A percentile compares a stretch with the other conserved stretches of the same genome.
These are phyloP conservation scores for Pichia inconspicua DNA, from an alignment of 1,139 yeast species.

Conservation along the genomic window DNA sequence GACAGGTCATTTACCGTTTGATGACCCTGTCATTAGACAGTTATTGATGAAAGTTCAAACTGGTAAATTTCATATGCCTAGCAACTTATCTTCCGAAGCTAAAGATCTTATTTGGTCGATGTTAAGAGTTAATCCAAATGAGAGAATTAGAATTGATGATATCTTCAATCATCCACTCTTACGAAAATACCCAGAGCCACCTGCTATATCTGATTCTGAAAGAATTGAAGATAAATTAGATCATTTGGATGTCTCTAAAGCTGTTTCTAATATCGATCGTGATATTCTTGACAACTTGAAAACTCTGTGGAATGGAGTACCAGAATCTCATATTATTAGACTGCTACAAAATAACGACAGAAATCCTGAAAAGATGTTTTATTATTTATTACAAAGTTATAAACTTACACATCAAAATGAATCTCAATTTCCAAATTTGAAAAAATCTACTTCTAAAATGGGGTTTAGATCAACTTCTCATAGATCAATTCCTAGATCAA, in stretches of 20 bases:
- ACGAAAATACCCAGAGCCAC: conserved; percentile 37
- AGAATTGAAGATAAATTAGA: conserved; percentile 20
- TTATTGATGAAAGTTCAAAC: conserved; percentile 65
- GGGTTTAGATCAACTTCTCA: not conserved
- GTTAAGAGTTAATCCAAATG: conserved; percentile 70
- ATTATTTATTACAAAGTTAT: conserved; percentile 54
- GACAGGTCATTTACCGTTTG: conserved; percentile 76
- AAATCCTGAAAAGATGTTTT: conserved; percentile 69
- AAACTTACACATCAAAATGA: conserved; percentile 35
- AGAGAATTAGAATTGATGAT: conserved; percentile 67
- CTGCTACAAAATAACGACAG: conserved; percentile 50
- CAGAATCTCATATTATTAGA: conserved; percentile 46
- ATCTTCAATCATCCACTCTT: conserved; percentile 74
- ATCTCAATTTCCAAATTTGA: conserved; percentile 1
- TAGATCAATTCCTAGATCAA: conserved; percentile 25
- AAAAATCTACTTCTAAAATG: conserved; percentile 1
- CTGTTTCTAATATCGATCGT: conserved; percentile 39
- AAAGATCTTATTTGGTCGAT: conserved; percentile 62
- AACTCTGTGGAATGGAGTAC: conserved; percentile 68
- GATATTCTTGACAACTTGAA: conserved; percentile 61
- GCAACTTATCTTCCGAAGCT: conserved; percentile 57
- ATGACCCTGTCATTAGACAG: conserved; percentile 70
- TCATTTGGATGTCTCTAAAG: conserved; percentile 24
- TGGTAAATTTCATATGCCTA: conserved; percentile 68
- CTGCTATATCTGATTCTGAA: not conserved